Conservation (phyloP, 148 eudicot genomes). For the Polygonum maritimum region DNA sequence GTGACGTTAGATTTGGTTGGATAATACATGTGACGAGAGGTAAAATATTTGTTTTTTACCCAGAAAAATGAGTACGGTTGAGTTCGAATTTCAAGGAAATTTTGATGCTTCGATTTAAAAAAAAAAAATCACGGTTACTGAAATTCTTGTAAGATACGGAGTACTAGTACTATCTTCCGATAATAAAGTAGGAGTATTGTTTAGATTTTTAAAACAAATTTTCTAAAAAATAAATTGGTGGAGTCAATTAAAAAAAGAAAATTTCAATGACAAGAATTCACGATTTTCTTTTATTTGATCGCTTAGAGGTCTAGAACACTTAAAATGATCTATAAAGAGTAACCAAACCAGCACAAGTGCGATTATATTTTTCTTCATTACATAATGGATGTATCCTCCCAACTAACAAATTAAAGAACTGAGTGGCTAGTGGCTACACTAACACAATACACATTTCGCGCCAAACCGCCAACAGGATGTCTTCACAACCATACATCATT, state of each 20-base stretch:
- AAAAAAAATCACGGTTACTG: background rate
- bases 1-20: slow-evolving; percentile 7
- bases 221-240: too few relatives aligned
- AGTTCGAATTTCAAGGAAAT: background rate
- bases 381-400: background rate
- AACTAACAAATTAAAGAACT: background rate
- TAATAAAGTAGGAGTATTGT: too few relatives aligned
- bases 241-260: too few relatives aligned
- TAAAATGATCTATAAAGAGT: too few relatives aligned
- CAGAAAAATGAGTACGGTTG: background rate
- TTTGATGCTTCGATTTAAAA: background rate
- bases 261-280: too few relatives aligned
- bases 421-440: background rate
- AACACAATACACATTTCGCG: background rate
- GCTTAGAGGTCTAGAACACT: too few relatives aligned
- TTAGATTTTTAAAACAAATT: too few relatives aligned
- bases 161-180: too few relatives aligned
- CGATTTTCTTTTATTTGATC: too few relatives aligned
- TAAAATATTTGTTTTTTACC: background rate
- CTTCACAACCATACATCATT: background rate
- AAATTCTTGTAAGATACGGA: background rate
- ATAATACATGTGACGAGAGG: slow-evolving; percentile 3
- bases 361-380: background rate
- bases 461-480: background rate
- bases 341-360: too few relatives aligned